Evolutionary conservation across 495 filamentous ascomycete genomes (phyloP), one percentile per base, ranked within the genome.

Genomic region (Penicillium lagena): DNA sequence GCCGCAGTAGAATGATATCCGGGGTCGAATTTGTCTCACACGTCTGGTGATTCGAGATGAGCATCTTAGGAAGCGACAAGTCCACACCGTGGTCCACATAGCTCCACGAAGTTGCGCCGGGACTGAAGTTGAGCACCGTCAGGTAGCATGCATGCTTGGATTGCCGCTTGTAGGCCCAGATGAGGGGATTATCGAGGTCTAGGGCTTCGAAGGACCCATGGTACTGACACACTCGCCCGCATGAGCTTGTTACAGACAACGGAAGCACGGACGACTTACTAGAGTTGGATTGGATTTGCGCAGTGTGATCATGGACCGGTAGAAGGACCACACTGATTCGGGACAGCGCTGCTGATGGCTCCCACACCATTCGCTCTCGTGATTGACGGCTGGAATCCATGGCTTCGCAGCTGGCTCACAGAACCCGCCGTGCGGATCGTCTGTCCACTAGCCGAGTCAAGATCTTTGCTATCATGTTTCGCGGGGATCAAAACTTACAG

Each of bases 371-470:
- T 58, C 43, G 2, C 33, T 36, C 31, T 65, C 66, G 37, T 64
- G 50, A 34, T 71, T 61, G 49, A 68, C 58, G 11, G 65, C 58
- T 8, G 72, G 60, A 63, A 76, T 73, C 73, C 73, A 77, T 1
- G 73, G 70, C 14, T 59, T 61, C 7, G 50, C 66, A 7, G 51
- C 59, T 14, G 50, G 50, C 7, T 12, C 9, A 8, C 54, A 62
- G 50, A 68, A 73, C 11, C 70, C 70, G 1, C 55, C 64, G 38
- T 73, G 54, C 1, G 55, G 39, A 10, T 51, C 45, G 11, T 49
- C 45, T 43, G 57, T 48, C 70, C 68, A 73, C 49, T 67, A 6
- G 22, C 4, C 4, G 22, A 4, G 22, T 22, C 22, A 22, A 22
- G 22, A 6, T 22, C 22, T 22, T 6, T 22, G 15, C 4, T 17